A percentile compares a stretch with the other conserved stretches of the same genome.
Conservation (phyloP, 768 basidiomycete genomes). For the Rhodotorula diobovata region DNA sequence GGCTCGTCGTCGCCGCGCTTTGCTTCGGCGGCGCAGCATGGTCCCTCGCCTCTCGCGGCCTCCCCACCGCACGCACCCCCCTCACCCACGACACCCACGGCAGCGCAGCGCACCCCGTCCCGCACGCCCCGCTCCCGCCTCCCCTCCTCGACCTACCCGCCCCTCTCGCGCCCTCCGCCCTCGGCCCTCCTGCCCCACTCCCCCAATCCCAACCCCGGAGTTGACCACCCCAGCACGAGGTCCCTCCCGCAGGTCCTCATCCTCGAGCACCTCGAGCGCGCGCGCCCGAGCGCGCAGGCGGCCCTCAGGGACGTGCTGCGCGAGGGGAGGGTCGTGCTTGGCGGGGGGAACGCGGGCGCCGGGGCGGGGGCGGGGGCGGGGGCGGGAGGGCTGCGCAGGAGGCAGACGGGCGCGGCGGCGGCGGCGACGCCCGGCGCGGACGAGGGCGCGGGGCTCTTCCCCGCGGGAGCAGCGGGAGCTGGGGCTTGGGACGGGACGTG, state of each 20-base stretch:
- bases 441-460: background rate
- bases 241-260: slow-evolving; percentile 12
- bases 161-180: background rate
- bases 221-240: no score
- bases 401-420: background rate
- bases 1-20: background rate
- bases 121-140: background rate
- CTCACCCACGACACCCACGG: background rate
- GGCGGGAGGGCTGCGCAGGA: background rate
- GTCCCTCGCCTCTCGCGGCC: background rate
- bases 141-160: slow-evolving; percentile 1
- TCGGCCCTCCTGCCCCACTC: background rate
- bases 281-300: slow-evolving; percentile 5
- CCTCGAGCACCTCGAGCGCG: slow-evolving; percentile 15
- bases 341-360: background rate
- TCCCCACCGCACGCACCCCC: background rate
- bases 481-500: slow-evolving; percentile 1
- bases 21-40: background rate
- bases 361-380: background rate
- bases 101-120: background rate
- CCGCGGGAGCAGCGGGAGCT: no score
- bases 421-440: background rate
- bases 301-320: slow-evolving; percentile 1
- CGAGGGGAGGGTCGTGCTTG: background rate
- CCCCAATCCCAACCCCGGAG: no score